Conservation (phyloP, 192 early-diverging fungal species). For the Allomyces macrogynus region DNA sequence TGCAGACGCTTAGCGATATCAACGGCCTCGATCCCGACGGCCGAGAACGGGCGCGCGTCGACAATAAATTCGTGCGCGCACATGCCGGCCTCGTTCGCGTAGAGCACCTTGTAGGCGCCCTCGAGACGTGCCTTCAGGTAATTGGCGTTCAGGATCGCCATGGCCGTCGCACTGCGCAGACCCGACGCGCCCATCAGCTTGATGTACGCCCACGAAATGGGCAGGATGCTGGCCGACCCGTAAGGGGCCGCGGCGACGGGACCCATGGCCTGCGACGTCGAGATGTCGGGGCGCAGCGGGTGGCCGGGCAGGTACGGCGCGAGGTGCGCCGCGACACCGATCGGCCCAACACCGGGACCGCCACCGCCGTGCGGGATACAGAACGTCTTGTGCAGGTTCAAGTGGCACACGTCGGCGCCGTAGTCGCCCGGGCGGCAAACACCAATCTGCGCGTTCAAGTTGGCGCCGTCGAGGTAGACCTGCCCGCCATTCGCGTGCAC, state of each 20-base stretch:
- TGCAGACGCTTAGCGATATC: constrained; percentile 97
- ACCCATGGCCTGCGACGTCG: constrained; percentile 43
- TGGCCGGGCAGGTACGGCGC: constrained; percentile 83
- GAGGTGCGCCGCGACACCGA: constrained; percentile 80
- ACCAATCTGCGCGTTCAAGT: constrained; percentile 75
- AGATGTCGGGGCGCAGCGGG: constrained; percentile 23
- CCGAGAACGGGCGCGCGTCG: constrained; percentile 76
- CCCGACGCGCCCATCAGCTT: constrained; percentile 95
- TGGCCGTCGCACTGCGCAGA: constrained; percentile 63
- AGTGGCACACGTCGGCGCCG: constrained; percentile 96
- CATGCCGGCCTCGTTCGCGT: constrained; percentile 77
- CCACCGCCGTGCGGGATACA: constrained; percentile 98
- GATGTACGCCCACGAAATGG: constrained; percentile 98
- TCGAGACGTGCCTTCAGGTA: constrained; percentile 87
- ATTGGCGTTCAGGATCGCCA: constrained; percentile 92
- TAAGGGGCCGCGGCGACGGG: constrained; percentile 92
- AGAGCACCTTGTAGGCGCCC: constrained; percentile 81
- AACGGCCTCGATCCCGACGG: constrained; percentile 68
- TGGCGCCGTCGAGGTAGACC: constrained; percentile 97
- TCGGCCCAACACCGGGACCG: constrained; percentile 94
- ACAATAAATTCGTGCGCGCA: constrained; percentile 99
- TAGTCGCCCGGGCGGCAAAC: constrained; percentile 75
- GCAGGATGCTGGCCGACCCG: constrained; percentile 85
- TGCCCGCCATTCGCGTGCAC: constrained; percentile 88
- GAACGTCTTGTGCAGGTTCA: constrained; percentile 99